A percentile compares a stretch with the other conserved stretches of the same genome.
These are phyloP conservation scores for Apiotrichum veenhuisii DNA, from an alignment of 1,284 basidiomycete genomes.

Conservation along the genomic window DNA sequence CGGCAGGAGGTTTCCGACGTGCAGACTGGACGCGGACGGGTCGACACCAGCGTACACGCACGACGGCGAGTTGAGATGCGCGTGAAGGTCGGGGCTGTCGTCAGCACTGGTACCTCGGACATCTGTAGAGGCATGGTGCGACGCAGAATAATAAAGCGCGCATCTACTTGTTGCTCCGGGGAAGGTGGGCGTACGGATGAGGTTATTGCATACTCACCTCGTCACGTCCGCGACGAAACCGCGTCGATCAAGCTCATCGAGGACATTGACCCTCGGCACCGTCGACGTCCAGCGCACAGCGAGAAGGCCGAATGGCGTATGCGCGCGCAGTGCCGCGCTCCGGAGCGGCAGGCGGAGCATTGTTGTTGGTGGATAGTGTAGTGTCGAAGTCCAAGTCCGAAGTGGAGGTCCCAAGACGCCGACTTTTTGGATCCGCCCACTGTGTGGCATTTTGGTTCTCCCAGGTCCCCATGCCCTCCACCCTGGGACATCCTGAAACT, in stretches of 20 bases:
- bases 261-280: slow-evolving; percentile 26
- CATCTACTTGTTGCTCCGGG: background rate
- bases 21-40: slow-evolving; percentile 81
- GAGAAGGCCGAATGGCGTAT: too few species aligned
- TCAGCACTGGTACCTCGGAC: background rate
- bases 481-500: too few species aligned
- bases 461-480: background rate
- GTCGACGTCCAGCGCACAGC: background rate
- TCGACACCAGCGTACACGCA: slow-evolving; percentile 87
- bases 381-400: background rate
- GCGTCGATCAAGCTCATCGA: slow-evolving; percentile 49
- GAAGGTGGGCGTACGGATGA: background rate
- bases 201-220: too few species aligned
- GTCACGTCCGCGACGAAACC: slow-evolving; percentile 52
- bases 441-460: background rate
- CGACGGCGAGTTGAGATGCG: slow-evolving; percentile 40
- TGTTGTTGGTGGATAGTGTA: background rate
- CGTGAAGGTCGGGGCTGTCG: slow-evolving; percentile 33
- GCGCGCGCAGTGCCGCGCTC: too few species aligned
- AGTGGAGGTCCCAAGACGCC: background rate
- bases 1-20: slow-evolving; percentile 90
- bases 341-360: background rate
- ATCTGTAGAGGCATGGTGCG: background rate
- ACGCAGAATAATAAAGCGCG: background rate
- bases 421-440: background rate